Evolutionary conservation across 306 rosid genomes (phyloP).

Genomic region (Corylus avellana): DNA sequence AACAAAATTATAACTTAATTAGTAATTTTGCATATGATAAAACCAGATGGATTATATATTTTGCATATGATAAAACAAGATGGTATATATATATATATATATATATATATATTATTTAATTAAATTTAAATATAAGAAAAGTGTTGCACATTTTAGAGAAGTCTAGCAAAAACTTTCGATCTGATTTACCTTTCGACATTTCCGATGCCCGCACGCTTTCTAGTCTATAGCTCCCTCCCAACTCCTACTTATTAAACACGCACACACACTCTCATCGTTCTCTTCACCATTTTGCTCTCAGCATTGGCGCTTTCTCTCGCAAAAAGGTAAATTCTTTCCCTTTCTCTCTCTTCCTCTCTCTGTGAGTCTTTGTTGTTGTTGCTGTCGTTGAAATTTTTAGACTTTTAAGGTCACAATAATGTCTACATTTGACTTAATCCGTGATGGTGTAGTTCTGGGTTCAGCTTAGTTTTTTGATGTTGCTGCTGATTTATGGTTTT

Average conservation of each 20-base stretch:
- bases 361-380: not conserved
- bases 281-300: constrained; percentile 28
- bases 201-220: not conserved
- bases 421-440: not conserved
- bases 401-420: not conserved
- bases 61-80: no score
- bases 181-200: not conserved
- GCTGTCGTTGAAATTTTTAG: constrained; percentile 12
- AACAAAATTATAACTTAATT: no score
- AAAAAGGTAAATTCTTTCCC: constrained; percentile 39
- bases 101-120: no score
- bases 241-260: not conserved
- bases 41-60: no score
- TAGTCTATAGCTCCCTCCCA: constrained; percentile 9
- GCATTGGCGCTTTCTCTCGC: constrained; percentile 35
- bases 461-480: not conserved
- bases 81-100: no score
- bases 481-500: not conserved
- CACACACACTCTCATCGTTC: not conserved
- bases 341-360: not conserved
- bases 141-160: no score
- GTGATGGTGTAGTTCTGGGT: not conserved
- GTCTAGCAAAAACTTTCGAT: not conserved
- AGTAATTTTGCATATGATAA: no score
- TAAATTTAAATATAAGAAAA: no score